phyloP scores from a whole-genome alignment of 2,329 filamentous ascomycete species.

The Fusarium azukiicola region DNA sequence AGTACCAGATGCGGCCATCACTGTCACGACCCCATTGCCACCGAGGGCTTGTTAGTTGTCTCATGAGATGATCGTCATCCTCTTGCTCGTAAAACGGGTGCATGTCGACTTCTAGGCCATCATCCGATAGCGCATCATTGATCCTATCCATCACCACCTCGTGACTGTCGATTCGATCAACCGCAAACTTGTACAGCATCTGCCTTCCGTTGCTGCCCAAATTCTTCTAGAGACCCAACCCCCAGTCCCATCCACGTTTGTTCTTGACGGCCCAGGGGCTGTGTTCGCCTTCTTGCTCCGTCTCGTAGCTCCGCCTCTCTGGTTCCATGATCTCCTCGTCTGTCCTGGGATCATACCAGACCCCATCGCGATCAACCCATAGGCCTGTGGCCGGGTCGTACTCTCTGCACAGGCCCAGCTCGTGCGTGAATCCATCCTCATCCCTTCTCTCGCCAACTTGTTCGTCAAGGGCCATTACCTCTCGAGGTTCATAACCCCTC shows the following conservation, averaged over 20 bases:
- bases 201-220: background rate
- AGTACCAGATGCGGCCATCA: constrained; percentile 13
- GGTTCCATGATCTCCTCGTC: constrained; percentile 15
- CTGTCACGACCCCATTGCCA: constrained; percentile 35
- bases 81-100: constrained; percentile 8
- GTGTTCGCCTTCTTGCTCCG: background rate
- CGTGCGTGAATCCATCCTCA: constrained; percentile 10
- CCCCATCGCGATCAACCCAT: constrained; percentile 19
- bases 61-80: constrained; percentile 22
- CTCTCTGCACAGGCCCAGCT: background rate
- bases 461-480: constrained; percentile 11
- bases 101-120: constrained; percentile 16
- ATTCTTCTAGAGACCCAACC: constrained; percentile 30
- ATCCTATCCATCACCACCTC: background rate
- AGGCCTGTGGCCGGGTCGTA: background rate
- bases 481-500: constrained; percentile 14
- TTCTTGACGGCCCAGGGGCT: constrained; percentile 17
- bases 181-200: constrained; percentile 10
- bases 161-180: constrained; percentile 7
- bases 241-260: constrained; percentile 18
- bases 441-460: constrained; percentile 13
- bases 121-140: background rate
- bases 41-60: background rate
- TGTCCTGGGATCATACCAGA: constrained; percentile 23
- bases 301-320: background rate